Evolutionary conservation across 176 grass and related monocot genomes (phyloP), one percentile per base, ranked within the genome.

Genomic region (Oryza longistaminata): DNA sequence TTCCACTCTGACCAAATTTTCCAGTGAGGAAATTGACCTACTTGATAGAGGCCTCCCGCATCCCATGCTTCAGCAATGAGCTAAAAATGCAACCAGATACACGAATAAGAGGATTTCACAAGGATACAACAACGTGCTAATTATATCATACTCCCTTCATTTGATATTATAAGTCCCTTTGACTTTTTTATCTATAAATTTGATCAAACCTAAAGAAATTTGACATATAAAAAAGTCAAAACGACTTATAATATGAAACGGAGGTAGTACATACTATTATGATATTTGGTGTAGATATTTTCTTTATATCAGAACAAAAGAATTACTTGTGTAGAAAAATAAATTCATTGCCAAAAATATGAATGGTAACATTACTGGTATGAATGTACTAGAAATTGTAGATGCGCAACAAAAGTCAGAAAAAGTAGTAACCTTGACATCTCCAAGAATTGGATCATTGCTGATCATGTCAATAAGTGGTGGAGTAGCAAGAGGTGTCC

Each of bases 61-160:
- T 99, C 96, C 96, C 96, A 99, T 83, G 96, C 93, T 92, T 99
- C 96, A 79, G 93, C 96, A 75, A 99, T 94, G 71, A 99, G 90
- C 96, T 99, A 89, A 75, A 81, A 86, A 75, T 75, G 69, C 55
- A 88, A 66, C 43, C 7, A 14, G 34, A 66, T 33, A 75, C 45
- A 79, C n/a, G 34, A 83, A 60, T 84, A 79, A 81, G 66, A 80
- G 52, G 33, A 80, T 11, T 11, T 79, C 21, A 26, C 64, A 77
- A 48, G 22, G 44, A 52, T 15, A 25, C 8, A 86, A 76, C 50
- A 66, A 53, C 71, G 71, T 29, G 34, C 66, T 37, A 17, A 74
- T 70, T 21, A 64, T 43, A 19, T 15, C 46, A 37, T 34, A 37
- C 35, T 37, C 35, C 4, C 35, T 37, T 6, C 35, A 37, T 37